A percentile compares a stretch with the other conserved stretches of the same genome.
These are phyloP conservation scores for Guyanaporus albipodus DNA, from an alignment of 768 basidiomycete genomes.

Conservation along the genomic window DNA sequence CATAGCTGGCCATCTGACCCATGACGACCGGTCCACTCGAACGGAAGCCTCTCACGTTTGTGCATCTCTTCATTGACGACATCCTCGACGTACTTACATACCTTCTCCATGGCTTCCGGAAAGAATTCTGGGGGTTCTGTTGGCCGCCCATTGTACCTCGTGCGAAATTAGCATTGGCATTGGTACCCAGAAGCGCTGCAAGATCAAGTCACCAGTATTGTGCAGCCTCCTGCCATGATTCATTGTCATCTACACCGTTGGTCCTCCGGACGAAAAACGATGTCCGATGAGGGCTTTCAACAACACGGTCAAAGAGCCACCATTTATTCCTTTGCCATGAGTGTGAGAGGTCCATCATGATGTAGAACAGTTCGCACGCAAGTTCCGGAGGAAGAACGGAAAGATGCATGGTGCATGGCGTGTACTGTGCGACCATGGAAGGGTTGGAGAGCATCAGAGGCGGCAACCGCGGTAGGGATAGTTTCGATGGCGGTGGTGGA, in stretches of 20 bases:
- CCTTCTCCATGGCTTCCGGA: conserved; percentile 71
- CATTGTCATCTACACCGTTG: conserved; percentile 40
- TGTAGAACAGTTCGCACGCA: conserved; percentile 70
- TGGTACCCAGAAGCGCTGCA: not conserved
- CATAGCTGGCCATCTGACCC: conserved; percentile 38
- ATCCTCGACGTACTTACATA: conserved; percentile 64
- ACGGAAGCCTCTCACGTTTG: conserved; percentile 53
- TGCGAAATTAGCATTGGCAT: conserved; percentile 15
- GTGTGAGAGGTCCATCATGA: conserved; percentile 58
- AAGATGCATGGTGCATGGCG: conserved; percentile 70
- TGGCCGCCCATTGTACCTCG: conserved; percentile 76
- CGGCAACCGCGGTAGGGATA: conserved; percentile 36
- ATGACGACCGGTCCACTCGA: conserved; percentile 58
- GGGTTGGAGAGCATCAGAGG: conserved; percentile 64
- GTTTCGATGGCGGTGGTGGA: conserved; percentile 41
- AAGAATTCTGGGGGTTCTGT: conserved; percentile 56
- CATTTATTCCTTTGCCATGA: conserved; percentile 73
- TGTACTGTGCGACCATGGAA: conserved; percentile 60
- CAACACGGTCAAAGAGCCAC: conserved; percentile 80
- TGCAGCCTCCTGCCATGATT: conserved; percentile 67
- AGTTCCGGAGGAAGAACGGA: conserved; percentile 70
- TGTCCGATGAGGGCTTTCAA: conserved; percentile 82
- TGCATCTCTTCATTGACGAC: conserved; percentile 69
- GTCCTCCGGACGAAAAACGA: conserved; percentile 65
- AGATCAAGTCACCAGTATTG: conserved; percentile 57